These are phyloP conservation scores for Trichophyton equinum DNA, from an alignment of 2,329 filamentous ascomycete genomes.

Conservation along the genomic window DNA sequence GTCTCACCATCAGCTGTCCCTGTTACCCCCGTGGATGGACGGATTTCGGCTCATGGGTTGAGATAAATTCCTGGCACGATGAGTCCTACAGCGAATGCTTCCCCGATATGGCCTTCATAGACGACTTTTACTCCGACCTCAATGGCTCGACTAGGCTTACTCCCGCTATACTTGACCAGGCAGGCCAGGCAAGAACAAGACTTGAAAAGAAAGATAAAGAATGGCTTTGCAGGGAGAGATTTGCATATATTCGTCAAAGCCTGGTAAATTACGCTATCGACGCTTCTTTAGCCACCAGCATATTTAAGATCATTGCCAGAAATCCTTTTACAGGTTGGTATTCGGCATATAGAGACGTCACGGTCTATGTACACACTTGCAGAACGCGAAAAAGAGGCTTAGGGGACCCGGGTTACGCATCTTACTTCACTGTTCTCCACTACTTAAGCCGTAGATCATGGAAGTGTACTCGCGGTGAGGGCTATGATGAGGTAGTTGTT, in stretches of 20 bases:
- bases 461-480: neutral
- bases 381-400: too few species aligned
- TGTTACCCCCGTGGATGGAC: too few species aligned
- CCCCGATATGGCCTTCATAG: neutral
- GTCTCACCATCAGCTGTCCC: too few species aligned
- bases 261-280: neutral
- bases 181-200: too few species aligned
- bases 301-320: neutral
- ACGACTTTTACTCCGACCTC: neutral
- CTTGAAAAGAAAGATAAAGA: neutral
- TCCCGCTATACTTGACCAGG: neutral
- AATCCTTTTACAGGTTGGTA: too few species aligned
- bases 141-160: neutral
- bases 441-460: neutral
- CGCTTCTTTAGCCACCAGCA: neutral
- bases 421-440: neutral
- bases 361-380: neutral
- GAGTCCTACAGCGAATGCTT: too few species aligned
- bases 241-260: neutral
- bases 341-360: neutral
- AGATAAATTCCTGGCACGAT: too few species aligned
- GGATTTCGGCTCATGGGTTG: too few species aligned
- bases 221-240: neutral
- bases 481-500: neutral
- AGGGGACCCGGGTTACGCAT: too few species aligned